These are phyloP conservation scores for Nitzschia putrida DNA, from an alignment of 108 stramenopile genomes.

Conservation along the genomic window DNA sequence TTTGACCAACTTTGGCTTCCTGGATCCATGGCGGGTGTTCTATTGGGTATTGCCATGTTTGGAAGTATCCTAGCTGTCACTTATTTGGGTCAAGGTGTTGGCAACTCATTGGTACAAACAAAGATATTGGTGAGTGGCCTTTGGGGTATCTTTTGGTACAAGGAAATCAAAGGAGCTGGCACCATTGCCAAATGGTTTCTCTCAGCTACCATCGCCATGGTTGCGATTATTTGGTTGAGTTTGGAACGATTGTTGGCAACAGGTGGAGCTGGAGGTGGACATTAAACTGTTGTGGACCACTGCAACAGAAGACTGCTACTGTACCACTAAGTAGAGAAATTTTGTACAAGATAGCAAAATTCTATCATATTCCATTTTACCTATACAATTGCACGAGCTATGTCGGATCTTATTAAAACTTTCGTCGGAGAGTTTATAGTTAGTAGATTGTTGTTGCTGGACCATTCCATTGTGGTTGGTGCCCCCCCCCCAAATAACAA, in stretches of 20 bases:
- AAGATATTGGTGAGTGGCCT: constrained; percentile 61
- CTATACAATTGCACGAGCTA: too few species aligned
- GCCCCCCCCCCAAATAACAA: too few species aligned
- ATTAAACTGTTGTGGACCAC: background rate
- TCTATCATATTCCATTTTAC: too few species aligned
- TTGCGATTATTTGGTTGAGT: constrained; percentile 70
- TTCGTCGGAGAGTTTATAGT: too few species aligned
- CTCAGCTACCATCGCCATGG: constrained; percentile 62
- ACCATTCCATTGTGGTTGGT: too few species aligned
- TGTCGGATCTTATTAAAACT: too few species aligned
- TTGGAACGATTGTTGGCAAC: constrained; percentile 45
- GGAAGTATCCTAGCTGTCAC: constrained; percentile 68
- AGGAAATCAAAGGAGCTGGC: constrained; percentile 56
- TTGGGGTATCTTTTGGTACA: constrained; percentile 81
- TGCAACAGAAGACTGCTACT: background rate
- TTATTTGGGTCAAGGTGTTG: constrained; percentile 82
- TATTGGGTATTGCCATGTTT: constrained; percentile 74
- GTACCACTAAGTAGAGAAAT: too few species aligned
- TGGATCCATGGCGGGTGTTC: constrained; percentile 47
- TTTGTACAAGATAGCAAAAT: too few species aligned
- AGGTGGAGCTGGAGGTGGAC: background rate
- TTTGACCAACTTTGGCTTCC: constrained; percentile 59
- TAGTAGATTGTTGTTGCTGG: too few species aligned
- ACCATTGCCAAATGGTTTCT: constrained; percentile 69
- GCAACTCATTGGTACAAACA: constrained; percentile 59